These are phyloP conservation scores for Teratosphaeria destructans DNA, from an alignment of 2,329 filamentous ascomycete species.

Conservation along the genomic window DNA sequence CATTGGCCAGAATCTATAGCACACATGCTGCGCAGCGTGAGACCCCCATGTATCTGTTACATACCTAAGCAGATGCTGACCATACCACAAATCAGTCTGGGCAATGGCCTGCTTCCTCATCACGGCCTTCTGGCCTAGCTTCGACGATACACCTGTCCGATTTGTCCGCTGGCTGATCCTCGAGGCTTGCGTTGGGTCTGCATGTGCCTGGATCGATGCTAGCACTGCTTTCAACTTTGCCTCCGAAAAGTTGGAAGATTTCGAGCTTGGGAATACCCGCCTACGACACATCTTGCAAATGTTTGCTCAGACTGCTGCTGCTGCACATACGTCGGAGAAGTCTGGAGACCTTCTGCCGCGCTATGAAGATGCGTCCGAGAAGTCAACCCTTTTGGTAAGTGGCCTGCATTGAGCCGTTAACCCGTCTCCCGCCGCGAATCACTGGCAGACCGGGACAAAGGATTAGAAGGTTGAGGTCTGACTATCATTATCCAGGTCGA, in stretches of 20 bases:
- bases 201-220: constrained; percentile 11
- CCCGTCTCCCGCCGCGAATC: too few relatives aligned
- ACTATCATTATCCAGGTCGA: background rate
- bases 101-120: constrained; percentile 9
- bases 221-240: constrained; percentile 14
- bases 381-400: background rate
- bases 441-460: background rate
- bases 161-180: constrained; percentile 6
- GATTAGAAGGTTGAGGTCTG: background rate
- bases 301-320: constrained; percentile 2
- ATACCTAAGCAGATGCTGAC: too few relatives aligned
- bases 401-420: too few relatives aligned
- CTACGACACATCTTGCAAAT: constrained; percentile 1
- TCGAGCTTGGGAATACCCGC: background rate
- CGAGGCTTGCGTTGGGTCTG: constrained; percentile 10
- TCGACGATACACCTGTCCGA: constrained; percentile 1
- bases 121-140: constrained; percentile 10
- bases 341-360: background rate
- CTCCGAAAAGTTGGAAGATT: constrained; percentile 4
- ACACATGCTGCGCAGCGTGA: constrained; percentile 9
- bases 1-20: constrained; percentile 7
- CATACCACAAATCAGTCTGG: constrained; percentile 5
- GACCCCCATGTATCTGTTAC: too few relatives aligned
- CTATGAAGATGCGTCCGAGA: background rate
- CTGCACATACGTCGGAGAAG: constrained; percentile 3